Evolutionary conservation across 352 stramenopile genomes (phyloP), one percentile per base, ranked within the genome.

Genomic region (Pythium biforme): DNA sequence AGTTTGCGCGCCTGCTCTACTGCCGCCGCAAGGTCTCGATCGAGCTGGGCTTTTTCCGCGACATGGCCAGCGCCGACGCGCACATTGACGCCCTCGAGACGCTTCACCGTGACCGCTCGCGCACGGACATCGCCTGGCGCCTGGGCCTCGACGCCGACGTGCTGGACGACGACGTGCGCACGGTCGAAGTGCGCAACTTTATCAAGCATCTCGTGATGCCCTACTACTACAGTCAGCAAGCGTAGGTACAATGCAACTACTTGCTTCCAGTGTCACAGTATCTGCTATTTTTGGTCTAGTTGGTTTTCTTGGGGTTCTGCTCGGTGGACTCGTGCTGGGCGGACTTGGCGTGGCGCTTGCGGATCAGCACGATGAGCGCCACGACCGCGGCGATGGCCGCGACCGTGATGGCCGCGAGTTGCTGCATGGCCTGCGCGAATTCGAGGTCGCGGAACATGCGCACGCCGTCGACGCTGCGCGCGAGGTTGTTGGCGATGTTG

Each of bases 401-500:
- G 23, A 70, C 68, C 6, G 75, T 81, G 52, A 89, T 74, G 23
- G 80, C 70, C 34, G 70, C 70, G 52, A 92, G 75, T 55, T 86
- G 75, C 64, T 83, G 82, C 46, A 91, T 57, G 20, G 74, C 81
- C 25, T 86, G 64, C 11, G 78, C 55, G 46, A 94, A 84, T 63
- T 94, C 85, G n/a, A 91, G 70, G 22, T 90, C 72, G 26, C 85
- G 80, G 61, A 94, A 86, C 74, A 88, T 83, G 58, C 79, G 83
- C 52, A 93, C 83, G 26, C 81, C 86, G 55, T 92, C 81, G 46
- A 94, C 81, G 60, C 81, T 92, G 41, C 83, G 73, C 12, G 85
- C 78, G 33, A 95, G 72, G 43, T 92, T 94, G 61, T 94, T 93
- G 40, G 89, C 85, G 27, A 97, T 97, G 74, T 99, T 99, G 63